These are phyloP conservation scores for Lepidopterella palustris DNA, from an alignment of 495 filamentous ascomycete genomes.

Conservation along the genomic window DNA sequence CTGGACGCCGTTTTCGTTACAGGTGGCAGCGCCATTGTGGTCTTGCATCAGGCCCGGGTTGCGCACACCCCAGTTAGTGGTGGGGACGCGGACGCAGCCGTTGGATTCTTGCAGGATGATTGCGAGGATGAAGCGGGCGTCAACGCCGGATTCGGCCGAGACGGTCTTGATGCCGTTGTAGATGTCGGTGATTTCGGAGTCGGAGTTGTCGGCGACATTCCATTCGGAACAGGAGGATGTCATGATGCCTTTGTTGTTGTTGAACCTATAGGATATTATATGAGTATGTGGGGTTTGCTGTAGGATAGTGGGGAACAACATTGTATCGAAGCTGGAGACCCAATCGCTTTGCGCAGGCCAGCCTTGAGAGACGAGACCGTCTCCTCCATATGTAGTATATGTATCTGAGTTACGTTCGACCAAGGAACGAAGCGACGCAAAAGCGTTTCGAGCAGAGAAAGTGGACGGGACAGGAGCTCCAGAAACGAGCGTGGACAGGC, in stretches of 20 bases:
- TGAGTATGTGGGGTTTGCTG: neutral
- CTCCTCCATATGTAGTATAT: conserved; percentile 24
- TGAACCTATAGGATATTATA: neutral
- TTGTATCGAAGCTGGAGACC: conserved; percentile 23
- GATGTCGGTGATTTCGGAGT: conserved; percentile 84
- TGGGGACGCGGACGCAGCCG: conserved; percentile 46
- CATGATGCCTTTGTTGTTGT: conserved; percentile 40
- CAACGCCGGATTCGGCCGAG: conserved; percentile 38
- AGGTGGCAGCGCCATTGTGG: conserved; percentile 44
- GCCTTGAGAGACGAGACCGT: conserved; percentile 20
- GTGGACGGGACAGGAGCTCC: conserved; percentile 17
- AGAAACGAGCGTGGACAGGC: conserved; percentile 15
- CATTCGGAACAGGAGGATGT: conserved; percentile 41
- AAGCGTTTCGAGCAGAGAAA: neutral
- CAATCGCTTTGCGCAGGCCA: conserved; percentile 27
- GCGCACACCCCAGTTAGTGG: conserved; percentile 36
- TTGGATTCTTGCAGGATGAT: conserved; percentile 55
- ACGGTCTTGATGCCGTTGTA: conserved; percentile 61
- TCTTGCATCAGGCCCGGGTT: conserved; percentile 44
- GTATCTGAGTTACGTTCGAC: conserved; percentile 9
- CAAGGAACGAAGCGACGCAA: conserved; percentile 14
- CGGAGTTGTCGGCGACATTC: conserved; percentile 41
- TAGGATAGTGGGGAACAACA: conserved; percentile 19
- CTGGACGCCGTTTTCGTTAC: conserved; percentile 37
- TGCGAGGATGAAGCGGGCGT: conserved; percentile 39